phyloP scores from a whole-genome alignment of 2,329 filamentous ascomycete species.

The Pseudogymnoascus sp. region DNA sequence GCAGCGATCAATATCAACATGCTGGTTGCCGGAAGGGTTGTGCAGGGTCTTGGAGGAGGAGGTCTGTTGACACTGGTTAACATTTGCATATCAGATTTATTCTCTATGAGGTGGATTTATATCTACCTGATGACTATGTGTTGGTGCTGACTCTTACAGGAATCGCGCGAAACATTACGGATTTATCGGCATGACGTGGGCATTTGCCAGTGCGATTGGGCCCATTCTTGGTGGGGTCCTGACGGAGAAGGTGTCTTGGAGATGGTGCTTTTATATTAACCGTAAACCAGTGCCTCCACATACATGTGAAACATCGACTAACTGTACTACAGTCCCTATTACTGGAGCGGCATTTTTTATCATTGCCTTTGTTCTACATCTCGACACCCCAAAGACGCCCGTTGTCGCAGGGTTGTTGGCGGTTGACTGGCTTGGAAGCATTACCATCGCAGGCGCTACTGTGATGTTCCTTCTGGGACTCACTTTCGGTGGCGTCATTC shows the following conservation, averaged over 20 bases:
- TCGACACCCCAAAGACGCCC: conserved; percentile 59
- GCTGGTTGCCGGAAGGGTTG: conserved; percentile 38
- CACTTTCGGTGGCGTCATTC: conserved; percentile 69
- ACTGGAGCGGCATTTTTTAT: conserved; percentile 36
- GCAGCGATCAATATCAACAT: conserved; percentile 36
- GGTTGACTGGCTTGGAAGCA: conserved; percentile 51
- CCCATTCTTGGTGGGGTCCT: conserved; percentile 59
- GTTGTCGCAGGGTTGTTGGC: conserved; percentile 52
- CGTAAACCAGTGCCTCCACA: background rate
- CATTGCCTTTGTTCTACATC: conserved; percentile 52
- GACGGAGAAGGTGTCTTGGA: conserved; percentile 50
- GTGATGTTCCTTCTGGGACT: conserved; percentile 82
- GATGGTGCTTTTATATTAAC: conserved; percentile 41
- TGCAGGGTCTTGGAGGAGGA: conserved; percentile 45
- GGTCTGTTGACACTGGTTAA: conserved; percentile 45
- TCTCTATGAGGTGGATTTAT: conserved; percentile 33
- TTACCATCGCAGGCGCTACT: conserved; percentile 59
- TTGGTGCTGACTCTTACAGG: conserved; percentile 12
- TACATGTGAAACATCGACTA: conserved; percentile 33
- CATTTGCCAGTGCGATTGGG: conserved; percentile 55
- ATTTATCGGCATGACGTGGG: conserved; percentile 59
- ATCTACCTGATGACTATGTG: conserved; percentile 15
- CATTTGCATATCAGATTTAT: conserved; percentile 45
- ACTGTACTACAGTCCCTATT: conserved; percentile 41
- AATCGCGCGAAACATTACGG: conserved; percentile 46